Conservation (phyloP, 768 basidiomycete species). For the Boletus sp. region DNA sequence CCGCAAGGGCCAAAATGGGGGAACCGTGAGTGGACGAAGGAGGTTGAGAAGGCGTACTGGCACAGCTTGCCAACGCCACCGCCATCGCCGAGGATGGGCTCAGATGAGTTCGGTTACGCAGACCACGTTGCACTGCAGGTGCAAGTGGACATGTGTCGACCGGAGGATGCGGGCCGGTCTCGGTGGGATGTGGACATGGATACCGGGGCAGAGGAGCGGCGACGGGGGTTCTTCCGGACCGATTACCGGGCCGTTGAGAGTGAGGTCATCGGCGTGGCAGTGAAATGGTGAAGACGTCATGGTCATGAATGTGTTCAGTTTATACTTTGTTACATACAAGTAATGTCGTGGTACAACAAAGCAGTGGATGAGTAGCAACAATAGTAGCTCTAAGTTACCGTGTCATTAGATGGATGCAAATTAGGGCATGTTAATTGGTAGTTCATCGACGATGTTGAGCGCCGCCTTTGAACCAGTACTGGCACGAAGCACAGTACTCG, state of each 20-base stretch:
- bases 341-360: constrained; percentile 20
- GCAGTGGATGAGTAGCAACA: constrained; percentile 13
- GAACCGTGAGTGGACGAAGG: constrained; percentile 75
- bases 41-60: constrained; percentile 87
- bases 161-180: constrained; percentile 28
- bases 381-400: constrained; percentile 31
- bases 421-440: constrained; percentile 2
- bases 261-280: constrained; percentile 73
- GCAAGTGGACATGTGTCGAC: constrained; percentile 40
- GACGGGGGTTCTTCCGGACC: constrained; percentile 63
- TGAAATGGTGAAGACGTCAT: constrained; percentile 56
- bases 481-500: constrained; percentile 56
- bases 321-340: constrained; percentile 14
- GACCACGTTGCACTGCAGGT: constrained; percentile 40
- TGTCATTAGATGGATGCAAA: constrained; percentile 21
- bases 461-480: constrained; percentile 54
- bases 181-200: constrained; percentile 40
- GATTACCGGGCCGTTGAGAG: constrained; percentile 82
- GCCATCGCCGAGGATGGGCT: constrained; percentile 33
- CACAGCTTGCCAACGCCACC: constrained; percentile 45
- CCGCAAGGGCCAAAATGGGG: constrained; percentile 68
- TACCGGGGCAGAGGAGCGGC: constrained; percentile 40
- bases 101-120: constrained; percentile 18
- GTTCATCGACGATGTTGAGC: constrained; percentile 37
- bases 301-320: neutral